Conservation (phyloP, 208 protist genomes). For the Strigomonas galati region DNA sequence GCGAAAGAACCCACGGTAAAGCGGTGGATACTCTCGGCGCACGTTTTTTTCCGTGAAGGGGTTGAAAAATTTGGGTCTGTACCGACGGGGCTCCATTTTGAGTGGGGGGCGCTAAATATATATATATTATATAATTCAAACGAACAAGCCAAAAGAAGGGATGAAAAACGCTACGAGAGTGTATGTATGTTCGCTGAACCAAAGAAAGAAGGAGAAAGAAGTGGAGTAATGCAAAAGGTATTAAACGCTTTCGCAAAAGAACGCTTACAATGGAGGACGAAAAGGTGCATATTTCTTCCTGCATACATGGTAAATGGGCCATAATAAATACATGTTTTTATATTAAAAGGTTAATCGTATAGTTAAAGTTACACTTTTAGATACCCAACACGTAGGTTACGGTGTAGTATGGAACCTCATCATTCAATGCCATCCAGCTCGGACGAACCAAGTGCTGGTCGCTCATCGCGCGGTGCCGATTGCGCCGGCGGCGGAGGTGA, state of each 20-base stretch:
- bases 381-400: too few relatives aligned
- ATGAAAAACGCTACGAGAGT: neutral
- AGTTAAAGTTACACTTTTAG: neutral
- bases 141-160: neutral
- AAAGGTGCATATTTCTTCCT: too few relatives aligned
- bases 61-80: slow-evolving; percentile 80
- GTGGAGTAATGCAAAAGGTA: neutral
- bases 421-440: slow-evolving; percentile 69
- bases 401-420: too few relatives aligned
- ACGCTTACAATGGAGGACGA: too few relatives aligned
- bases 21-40: slow-evolving; percentile 36
- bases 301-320: neutral
- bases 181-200: neutral
- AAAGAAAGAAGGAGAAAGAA: slow-evolving; percentile 11
- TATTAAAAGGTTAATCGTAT: slow-evolving; percentile 6
- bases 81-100: slow-evolving; percentile 74
- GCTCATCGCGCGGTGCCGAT: slow-evolving; percentile 11
- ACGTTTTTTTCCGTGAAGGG: slow-evolving; percentile 69
- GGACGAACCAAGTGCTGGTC: slow-evolving; percentile 51
- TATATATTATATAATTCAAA: too few relatives aligned
- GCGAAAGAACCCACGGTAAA: slow-evolving; percentile 85
- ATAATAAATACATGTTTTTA: neutral
- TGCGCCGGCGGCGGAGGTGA: neutral
- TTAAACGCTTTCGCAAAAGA: too few relatives aligned
- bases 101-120: too few relatives aligned